Percentiles rank a stretch among this genome's conserved stretches.
These are phyloP conservation scores for Boletus insuetus DNA, from an alignment of 768 basidiomycete species.

Conservation along the genomic window DNA sequence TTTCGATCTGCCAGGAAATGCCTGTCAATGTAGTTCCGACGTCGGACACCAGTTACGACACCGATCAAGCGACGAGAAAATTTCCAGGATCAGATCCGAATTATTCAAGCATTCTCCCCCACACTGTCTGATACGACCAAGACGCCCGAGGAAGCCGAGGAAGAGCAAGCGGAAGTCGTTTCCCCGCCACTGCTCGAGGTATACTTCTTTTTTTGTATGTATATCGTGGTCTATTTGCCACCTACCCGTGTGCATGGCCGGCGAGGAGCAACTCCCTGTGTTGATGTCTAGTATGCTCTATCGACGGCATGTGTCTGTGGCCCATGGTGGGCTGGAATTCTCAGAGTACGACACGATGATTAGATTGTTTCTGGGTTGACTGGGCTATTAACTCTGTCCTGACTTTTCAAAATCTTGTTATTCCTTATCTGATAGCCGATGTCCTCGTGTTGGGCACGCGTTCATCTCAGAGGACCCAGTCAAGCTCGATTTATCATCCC, in stretches of 20 bases:
- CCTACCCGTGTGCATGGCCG: conserved; percentile 8
- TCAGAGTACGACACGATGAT: conserved; percentile 4
- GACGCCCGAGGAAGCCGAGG: conserved; percentile 1
- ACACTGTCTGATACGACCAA: neutral
- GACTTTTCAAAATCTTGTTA: neutral
- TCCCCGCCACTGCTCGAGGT: neutral
- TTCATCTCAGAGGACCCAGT: conserved; percentile 4
- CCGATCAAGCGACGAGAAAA: neutral
- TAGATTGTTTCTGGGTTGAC: neutral
- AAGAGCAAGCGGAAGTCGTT: neutral
- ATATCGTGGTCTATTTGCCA: conserved; percentile 1
- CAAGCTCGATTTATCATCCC: conserved; percentile 1
- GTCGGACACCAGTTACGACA: neutral
- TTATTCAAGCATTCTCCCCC: neutral
- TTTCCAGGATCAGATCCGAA: neutral
- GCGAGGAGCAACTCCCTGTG: conserved; percentile 1
- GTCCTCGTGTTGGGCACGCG: neutral
- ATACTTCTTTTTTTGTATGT: neutral
- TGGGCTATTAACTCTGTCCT: neutral
- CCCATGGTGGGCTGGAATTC: conserved; percentile 2
- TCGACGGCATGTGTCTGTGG: conserved; percentile 2
- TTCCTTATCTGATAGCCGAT: neutral
- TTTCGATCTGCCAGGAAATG: neutral
- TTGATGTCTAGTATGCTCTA: conserved; percentile 10
- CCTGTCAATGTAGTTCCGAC: neutral